Evolutionary conservation across 139 green algal genomes (phyloP).

Genomic region (Tetratostichococcus sp.): DNA sequence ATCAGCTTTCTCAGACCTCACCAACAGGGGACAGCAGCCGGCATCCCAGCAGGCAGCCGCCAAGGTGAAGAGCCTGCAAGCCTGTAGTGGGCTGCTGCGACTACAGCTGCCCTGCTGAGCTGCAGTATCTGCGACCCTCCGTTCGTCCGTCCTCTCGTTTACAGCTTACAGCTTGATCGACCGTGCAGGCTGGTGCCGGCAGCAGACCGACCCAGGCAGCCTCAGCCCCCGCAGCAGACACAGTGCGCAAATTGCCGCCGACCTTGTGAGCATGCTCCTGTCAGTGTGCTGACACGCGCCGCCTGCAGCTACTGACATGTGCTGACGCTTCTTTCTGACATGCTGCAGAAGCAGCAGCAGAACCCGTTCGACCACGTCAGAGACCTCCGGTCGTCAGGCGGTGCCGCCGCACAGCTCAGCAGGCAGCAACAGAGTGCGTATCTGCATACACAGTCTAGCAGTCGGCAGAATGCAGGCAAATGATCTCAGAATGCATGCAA

Average conservation of each 20-base stretch:
- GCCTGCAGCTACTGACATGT: no score
- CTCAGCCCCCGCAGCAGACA: not conserved
- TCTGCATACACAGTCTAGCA: no score
- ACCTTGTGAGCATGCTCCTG: no score
- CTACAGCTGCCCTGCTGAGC: not conserved
- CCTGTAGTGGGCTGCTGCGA: no score
- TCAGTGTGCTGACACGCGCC: no score
- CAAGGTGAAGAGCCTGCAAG: conserved; percentile 6
- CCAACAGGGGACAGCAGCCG: conserved; percentile 3
- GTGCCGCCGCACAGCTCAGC: not conserved
- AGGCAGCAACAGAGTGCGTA: not conserved
- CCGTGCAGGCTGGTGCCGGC: not conserved
- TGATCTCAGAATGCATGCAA: no score
- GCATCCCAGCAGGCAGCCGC: not conserved
- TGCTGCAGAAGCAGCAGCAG: not conserved
- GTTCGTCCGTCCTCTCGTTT: no score
- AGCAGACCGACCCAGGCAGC: not conserved
- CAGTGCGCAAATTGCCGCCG: no score
- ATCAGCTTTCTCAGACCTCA: conserved; percentile 25
- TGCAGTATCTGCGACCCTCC: not conserved
- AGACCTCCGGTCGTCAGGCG: no score
- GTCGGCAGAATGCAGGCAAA: no score
- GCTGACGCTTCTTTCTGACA: no score
- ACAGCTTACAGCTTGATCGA: no score
- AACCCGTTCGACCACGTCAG: not conserved